Percentiles rank a stretch among this genome's conserved stretches.
phyloP scores from a whole-genome alignment of 2,329 filamentous ascomycete genomes.

The Furcasterigmium furcatum region DNA sequence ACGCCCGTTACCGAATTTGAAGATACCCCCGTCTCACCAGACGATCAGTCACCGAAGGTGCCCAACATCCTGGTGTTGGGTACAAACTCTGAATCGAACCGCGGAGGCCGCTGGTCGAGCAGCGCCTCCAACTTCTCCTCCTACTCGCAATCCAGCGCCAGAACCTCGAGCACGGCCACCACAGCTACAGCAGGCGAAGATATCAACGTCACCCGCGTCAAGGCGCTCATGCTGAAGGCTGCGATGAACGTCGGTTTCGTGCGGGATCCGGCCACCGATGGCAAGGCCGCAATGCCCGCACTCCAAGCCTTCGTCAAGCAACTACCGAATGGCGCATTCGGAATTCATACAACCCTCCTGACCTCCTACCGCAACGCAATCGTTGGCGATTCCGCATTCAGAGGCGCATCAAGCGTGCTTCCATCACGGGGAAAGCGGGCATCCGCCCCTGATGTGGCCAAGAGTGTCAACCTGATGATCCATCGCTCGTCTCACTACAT shows the following conservation, averaged over 20 bases:
- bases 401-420: slow-evolving; percentile 44
- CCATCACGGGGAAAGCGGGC: slow-evolving; percentile 57
- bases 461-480: slow-evolving; percentile 74
- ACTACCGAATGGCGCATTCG: slow-evolving; percentile 76
- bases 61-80: slow-evolving; percentile 89
- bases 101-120: slow-evolving; percentile 75
- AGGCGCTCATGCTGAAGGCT: slow-evolving; percentile 77
- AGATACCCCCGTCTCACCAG: slow-evolving; percentile 79
- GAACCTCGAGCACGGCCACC: slow-evolving; percentile 69
- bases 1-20: slow-evolving; percentile 96
- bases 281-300: slow-evolving; percentile 43
- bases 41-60: slow-evolving; percentile 69
- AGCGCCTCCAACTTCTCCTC: slow-evolving; percentile 74
- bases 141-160: slow-evolving; percentile 68
- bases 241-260: slow-evolving; percentile 82
- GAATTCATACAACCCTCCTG: slow-evolving; percentile 66
- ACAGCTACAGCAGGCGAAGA: slow-evolving; percentile 69
- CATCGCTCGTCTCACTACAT: slow-evolving; percentile 66
- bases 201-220: slow-evolving; percentile 72
- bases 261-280: slow-evolving; percentile 47
- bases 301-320: slow-evolving; percentile 75
- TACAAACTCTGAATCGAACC: slow-evolving; percentile 55
- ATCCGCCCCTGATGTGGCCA: slow-evolving; percentile 72
- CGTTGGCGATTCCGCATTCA: slow-evolving; percentile 66
- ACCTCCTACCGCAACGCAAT: slow-evolving; percentile 80